Evolutionary conservation across 73 alveolate species (phyloP).

Genomic region (Diophrys sp.): DNA sequence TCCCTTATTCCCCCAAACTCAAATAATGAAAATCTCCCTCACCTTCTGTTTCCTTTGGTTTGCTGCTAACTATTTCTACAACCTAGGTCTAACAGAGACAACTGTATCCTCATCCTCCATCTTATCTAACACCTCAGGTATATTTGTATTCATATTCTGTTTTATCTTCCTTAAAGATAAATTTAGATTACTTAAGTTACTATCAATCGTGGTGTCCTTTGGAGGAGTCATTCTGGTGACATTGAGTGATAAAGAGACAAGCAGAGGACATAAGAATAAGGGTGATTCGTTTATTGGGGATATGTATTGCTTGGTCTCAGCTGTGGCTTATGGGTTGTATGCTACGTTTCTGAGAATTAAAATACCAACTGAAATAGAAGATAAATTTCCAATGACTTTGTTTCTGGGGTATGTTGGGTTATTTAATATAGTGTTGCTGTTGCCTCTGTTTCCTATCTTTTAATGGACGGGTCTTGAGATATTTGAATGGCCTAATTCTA

Average conservation of each 20-base stretch:
- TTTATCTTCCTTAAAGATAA: slow-evolving; percentile 15
- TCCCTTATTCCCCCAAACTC: slow-evolving; percentile 2
- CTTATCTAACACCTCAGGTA: slow-evolving; percentile 49
- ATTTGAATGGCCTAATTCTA: slow-evolving; percentile 36
- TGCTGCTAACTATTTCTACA: slow-evolving; percentile 52
- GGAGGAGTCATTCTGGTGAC: slow-evolving; percentile 41
- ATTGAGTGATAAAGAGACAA: slow-evolving; percentile 12
- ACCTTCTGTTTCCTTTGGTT: slow-evolving; percentile 55
- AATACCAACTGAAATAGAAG: slow-evolving; percentile 25
- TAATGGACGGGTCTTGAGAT: slow-evolving; percentile 43
- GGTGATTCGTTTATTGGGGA: slow-evolving; percentile 29
- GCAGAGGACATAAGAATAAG: neutral
- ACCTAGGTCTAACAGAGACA: slow-evolving; percentile 33
- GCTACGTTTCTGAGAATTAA: slow-evolving; percentile 24
- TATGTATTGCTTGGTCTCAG: slow-evolving; percentile 32
- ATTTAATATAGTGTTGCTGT: slow-evolving; percentile 25
- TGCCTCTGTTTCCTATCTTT: slow-evolving; percentile 40
- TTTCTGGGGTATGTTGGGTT: slow-evolving; percentile 58
- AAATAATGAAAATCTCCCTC: slow-evolving; percentile 5
- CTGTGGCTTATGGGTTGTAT: slow-evolving; percentile 42
- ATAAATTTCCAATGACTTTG: slow-evolving; percentile 13
- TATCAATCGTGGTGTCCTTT: slow-evolving; percentile 41
- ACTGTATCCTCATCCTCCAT: slow-evolving; percentile 38
- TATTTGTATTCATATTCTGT: slow-evolving; percentile 37
- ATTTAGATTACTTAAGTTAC: slow-evolving; percentile 20